Evolutionary conservation across 768 basidiomycete genomes (phyloP).

Genomic region (Pleurotus cornucopiae): DNA sequence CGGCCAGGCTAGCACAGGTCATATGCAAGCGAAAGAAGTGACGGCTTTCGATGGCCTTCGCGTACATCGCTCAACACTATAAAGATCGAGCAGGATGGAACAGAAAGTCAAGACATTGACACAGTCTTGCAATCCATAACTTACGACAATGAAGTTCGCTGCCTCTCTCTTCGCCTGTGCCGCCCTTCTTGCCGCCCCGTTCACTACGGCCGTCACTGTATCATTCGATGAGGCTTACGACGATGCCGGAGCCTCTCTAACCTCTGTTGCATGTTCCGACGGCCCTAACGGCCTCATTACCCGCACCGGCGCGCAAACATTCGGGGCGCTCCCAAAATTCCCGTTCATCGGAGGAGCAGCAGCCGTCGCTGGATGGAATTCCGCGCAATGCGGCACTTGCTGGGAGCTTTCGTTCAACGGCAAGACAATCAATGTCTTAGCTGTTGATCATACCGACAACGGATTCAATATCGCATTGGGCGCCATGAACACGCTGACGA

Average conservation of each 20-base stretch:
- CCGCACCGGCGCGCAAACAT: slow-evolving; percentile 39
- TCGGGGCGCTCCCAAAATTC: slow-evolving; percentile 51
- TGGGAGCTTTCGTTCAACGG: slow-evolving; percentile 50
- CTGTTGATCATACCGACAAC: slow-evolving; percentile 42
- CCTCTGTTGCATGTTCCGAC: slow-evolving; percentile 40
- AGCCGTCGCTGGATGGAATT: slow-evolving; percentile 48
- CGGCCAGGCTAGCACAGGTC: not conserved
- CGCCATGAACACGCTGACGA: slow-evolving; percentile 53
- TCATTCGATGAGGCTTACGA: slow-evolving; percentile 53
- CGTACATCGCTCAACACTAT: not conserved
- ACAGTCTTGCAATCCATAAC: not conserved
- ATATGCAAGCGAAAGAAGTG: not conserved
- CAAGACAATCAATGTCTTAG: slow-evolving; percentile 44
- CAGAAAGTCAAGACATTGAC: no score
- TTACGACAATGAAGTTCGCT: slow-evolving; percentile 15
- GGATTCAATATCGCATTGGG: slow-evolving; percentile 46
- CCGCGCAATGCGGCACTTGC: slow-evolving; percentile 53
- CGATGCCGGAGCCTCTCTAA: slow-evolving; percentile 30
- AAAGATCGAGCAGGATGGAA: not conserved
- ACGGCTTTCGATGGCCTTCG: not conserved
- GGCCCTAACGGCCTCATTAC: slow-evolving; percentile 48
- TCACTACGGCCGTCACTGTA: slow-evolving; percentile 23
- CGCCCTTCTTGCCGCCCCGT: slow-evolving; percentile 19
- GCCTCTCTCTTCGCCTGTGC: slow-evolving; percentile 10
- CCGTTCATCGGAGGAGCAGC: slow-evolving; percentile 55